Evolutionary conservation across 192 early-diverging fungal genomes (phyloP).

Genomic region (Pilaira anomala): DNA sequence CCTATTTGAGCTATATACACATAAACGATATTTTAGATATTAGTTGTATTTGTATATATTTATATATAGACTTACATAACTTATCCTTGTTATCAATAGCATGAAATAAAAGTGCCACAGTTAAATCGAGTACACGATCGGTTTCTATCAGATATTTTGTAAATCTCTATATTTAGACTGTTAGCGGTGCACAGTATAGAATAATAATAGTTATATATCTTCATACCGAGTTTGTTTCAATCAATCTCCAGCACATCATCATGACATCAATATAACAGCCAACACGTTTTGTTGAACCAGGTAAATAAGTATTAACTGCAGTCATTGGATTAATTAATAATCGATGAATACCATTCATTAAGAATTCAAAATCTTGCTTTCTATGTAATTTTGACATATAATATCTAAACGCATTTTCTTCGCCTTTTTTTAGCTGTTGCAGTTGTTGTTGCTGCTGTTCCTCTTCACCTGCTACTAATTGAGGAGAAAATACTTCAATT

Average conservation of each 20-base stretch:
- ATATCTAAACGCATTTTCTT: constrained; percentile 71
- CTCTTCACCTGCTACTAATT: no score
- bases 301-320: constrained; percentile 71
- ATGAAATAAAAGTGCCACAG: constrained; percentile 62
- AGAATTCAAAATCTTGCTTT: constrained; percentile 76
- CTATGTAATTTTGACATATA: constrained; percentile 83
- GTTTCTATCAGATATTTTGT: constrained; percentile 56
- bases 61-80: constrained; percentile 41
- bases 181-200: background rate
- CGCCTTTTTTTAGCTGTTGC: background rate
- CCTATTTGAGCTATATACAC: constrained; percentile 58
- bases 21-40: background rate
- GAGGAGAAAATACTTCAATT: constrained; percentile 4
- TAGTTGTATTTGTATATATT: background rate
- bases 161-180: constrained; percentile 51
- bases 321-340: constrained; percentile 81
- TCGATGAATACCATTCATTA: constrained; percentile 74
- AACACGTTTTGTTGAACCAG: constrained; percentile 70
- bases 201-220: background rate
- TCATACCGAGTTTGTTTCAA: constrained; percentile 75
- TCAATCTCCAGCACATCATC: constrained; percentile 82
- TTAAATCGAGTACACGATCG: constrained; percentile 57
- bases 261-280: constrained; percentile 63
- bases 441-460: background rate
- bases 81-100: constrained; percentile 57